Conservation (phyloP, 2,329 filamentous ascomycete genomes). For the Didymella sp. region DNA sequence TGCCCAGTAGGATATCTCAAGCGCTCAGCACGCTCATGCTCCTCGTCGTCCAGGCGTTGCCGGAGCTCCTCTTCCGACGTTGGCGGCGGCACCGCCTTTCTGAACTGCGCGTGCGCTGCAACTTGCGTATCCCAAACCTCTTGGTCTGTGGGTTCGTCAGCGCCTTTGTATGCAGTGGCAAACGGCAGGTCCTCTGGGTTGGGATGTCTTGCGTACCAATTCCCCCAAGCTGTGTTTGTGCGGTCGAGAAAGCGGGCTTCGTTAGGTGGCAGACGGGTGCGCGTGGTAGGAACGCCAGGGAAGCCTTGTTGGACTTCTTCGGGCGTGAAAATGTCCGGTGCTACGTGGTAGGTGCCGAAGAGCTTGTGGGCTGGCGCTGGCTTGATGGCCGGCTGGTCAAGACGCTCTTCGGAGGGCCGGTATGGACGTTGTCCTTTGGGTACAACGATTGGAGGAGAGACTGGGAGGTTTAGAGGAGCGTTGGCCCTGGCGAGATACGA, state of each 20-base stretch:
- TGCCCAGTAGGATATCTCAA: slow-evolving; percentile 3
- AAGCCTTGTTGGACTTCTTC: slow-evolving; percentile 21
- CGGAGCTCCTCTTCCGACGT: not conserved
- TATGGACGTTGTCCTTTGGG: not conserved
- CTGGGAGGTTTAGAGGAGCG: slow-evolving; percentile 5
- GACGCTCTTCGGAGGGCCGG: not conserved
- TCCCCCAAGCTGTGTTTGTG: slow-evolving; percentile 13
- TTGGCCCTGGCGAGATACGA: not conserved
- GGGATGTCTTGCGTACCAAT: slow-evolving; percentile 13
- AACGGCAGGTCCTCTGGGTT: slow-evolving; percentile 14
- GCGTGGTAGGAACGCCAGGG: not conserved
- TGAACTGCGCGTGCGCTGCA: not conserved
- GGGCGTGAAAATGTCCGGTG: slow-evolving; percentile 15
- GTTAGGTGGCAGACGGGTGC: slow-evolving; percentile 5
- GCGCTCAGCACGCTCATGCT: slow-evolving; percentile 5
- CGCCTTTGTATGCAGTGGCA: not conserved
- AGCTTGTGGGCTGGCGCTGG: slow-evolving; percentile 11
- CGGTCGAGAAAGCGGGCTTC: slow-evolving; percentile 17
- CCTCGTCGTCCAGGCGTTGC: not conserved
- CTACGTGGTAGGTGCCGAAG: slow-evolving; percentile 14
- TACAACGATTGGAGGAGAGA: not conserved
- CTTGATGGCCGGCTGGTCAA: not conserved
- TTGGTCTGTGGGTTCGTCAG: not conserved
- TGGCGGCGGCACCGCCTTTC: not conserved
- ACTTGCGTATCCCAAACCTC: slow-evolving; percentile 7